phyloP scores from a whole-genome alignment of 495 filamentous ascomycete species.

The Haplographium delicatum region DNA sequence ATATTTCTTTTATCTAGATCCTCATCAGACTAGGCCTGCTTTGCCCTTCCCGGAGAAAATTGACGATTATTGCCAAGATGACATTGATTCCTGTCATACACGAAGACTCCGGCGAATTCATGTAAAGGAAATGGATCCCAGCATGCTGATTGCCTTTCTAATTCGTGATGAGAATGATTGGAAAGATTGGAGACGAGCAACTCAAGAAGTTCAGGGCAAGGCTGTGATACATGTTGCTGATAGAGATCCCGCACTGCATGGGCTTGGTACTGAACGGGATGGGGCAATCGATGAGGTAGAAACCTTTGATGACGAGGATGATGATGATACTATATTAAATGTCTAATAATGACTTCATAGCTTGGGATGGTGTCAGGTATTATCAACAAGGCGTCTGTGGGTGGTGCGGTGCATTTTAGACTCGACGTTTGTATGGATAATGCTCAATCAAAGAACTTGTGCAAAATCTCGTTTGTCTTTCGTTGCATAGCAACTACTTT shows the following conservation, averaged over 20 bases:
- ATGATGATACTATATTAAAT: conserved; percentile 20
- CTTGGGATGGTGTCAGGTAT: background rate
- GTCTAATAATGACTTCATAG: background rate
- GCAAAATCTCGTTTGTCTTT: too few relatives aligned
- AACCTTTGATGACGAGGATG: conserved; percentile 59
- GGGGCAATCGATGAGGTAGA: conserved; percentile 88
- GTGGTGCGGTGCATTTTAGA: background rate
- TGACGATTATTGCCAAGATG: conserved; percentile 57
- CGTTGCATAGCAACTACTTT: too few relatives aligned
- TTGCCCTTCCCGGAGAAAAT: conserved; percentile 51
- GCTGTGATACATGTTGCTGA: conserved; percentile 78
- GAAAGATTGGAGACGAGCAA: conserved; percentile 66
- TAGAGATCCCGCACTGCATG: conserved; percentile 49
- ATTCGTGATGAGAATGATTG: conserved; percentile 81
- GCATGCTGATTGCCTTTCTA: conserved; percentile 97
- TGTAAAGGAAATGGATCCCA: conserved; percentile 92
- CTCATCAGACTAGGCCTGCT: conserved; percentile 70
- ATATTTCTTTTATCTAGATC: conserved; percentile 91
- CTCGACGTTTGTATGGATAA: background rate
- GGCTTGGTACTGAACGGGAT: conserved; percentile 51
- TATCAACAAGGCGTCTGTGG: background rate
- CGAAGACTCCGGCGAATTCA: conserved; percentile 75
- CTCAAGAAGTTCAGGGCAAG: conserved; percentile 69
- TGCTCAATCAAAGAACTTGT: too few relatives aligned
- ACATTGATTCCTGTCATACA: conserved; percentile 82